Percentiles rank a stretch among this genome's conserved stretches.
These are phyloP conservation scores for Capronia americana DNA, from an alignment of 2,329 filamentous ascomycete genomes.

Conservation along the genomic window DNA sequence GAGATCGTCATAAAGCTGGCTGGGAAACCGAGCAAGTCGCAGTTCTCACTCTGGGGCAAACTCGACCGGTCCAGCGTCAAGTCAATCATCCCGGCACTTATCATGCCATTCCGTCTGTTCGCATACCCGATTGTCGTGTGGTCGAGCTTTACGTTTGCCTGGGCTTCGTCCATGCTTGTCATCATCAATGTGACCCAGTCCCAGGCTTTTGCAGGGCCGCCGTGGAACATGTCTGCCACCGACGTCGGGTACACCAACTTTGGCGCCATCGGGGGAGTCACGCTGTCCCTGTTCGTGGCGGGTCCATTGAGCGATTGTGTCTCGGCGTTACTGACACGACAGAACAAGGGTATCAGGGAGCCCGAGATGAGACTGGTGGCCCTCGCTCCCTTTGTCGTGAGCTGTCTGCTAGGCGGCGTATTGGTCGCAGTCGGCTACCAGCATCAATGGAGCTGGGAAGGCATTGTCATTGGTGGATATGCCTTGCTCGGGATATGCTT, in stretches of 20 bases:
- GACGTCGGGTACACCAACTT: conserved; percentile 60
- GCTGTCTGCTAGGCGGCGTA: conserved; percentile 56
- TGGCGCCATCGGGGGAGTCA: conserved; percentile 51
- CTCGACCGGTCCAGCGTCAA: conserved; percentile 11
- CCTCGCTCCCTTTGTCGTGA: conserved; percentile 58
- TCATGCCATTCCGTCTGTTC: conserved; percentile 51
- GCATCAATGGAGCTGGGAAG: conserved; percentile 56
- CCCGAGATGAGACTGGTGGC: conserved; percentile 67
- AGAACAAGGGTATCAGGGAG: conserved; percentile 63
- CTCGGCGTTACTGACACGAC: conserved; percentile 57
- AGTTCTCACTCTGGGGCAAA: conserved; percentile 37
- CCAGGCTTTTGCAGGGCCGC: conserved; percentile 52
- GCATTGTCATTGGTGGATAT: conserved; percentile 57
- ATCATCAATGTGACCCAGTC: conserved; percentile 61
- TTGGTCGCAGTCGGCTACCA: conserved; percentile 59
- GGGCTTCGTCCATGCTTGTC: conserved; percentile 51
- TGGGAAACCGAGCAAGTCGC: conserved; percentile 46
- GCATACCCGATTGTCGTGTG: conserved; percentile 55
- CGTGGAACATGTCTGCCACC: conserved; percentile 54
- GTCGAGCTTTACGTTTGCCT: conserved; percentile 45
- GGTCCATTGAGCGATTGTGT: conserved; percentile 62
- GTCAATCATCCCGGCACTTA: conserved; percentile 13
- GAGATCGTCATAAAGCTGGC: conserved; percentile 23
- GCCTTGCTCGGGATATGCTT: conserved; percentile 51
- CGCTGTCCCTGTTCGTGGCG: conserved; percentile 56